A percentile compares a stretch with the other conserved stretches of the same genome.
Conservation (phyloP, 169 alveolate species). For the Cryptosporidium ubiquitum region DNA sequence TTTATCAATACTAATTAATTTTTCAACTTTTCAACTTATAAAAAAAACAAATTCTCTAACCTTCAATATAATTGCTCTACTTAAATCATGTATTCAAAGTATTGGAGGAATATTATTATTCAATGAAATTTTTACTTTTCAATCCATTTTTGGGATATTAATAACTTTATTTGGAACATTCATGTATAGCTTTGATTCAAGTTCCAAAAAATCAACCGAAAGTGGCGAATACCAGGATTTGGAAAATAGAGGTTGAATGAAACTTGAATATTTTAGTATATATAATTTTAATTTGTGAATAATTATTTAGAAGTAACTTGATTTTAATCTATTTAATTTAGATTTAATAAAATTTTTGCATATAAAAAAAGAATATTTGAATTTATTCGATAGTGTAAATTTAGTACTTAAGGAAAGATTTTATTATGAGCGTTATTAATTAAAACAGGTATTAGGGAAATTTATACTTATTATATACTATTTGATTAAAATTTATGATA, state of each 20-base stretch:
- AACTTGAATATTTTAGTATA: too few relatives aligned
- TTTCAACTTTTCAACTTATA: conserved; percentile 5
- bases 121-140: conserved; percentile 46
- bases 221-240: neutral
- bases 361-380: too few relatives aligned
- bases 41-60: conserved; percentile 39
- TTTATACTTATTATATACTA: too few relatives aligned
- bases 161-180: conserved; percentile 66
- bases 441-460: neutral
- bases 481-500: too few relatives aligned
- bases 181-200: conserved; percentile 2
- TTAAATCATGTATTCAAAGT: conserved; percentile 75
- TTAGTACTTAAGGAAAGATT: too few relatives aligned
- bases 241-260: neutral
- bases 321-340: neutral
- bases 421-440: neutral
- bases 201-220: neutral
- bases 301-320: neutral
- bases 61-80: conserved; percentile 74
- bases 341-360: too few relatives aligned
- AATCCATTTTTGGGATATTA: conserved; percentile 43
- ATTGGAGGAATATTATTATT: conserved; percentile 73
- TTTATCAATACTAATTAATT: conserved; percentile 3
- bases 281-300: neutral
- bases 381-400: too few relatives aligned